Percentiles rank a stretch among this genome's conserved stretches.
These are phyloP conservation scores for Aspergillus heteromorphus DNA, from an alignment of 495 filamentous ascomycete genomes.

Conservation along the genomic window DNA sequence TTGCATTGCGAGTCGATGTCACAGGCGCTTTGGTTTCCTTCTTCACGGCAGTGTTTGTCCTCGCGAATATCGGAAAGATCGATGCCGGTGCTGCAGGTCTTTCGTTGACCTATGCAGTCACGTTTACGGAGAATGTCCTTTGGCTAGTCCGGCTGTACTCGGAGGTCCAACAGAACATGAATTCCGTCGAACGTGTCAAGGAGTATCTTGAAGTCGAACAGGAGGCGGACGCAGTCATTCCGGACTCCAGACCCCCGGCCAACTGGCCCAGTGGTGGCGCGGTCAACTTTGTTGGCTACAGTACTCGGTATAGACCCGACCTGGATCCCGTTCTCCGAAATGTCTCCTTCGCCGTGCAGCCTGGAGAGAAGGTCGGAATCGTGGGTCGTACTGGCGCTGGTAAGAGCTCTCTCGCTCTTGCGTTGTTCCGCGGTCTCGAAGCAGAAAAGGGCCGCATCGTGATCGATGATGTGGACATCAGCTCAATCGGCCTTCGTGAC, in stretches of 20 bases:
- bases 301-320: slow-evolving; percentile 82
- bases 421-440: slow-evolving; percentile 95
- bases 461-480: slow-evolving; percentile 87
- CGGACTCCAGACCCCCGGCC: slow-evolving; percentile 66
- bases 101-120: slow-evolving; percentile 95
- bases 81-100: slow-evolving; percentile 93
- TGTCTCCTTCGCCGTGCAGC: slow-evolving; percentile 78
- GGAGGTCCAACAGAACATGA: slow-evolving; percentile 98
- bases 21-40: slow-evolving; percentile 90
- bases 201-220: slow-evolving; percentile 97
- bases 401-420: slow-evolving; percentile 92
- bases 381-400: slow-evolving; percentile 95
- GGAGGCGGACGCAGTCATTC: slow-evolving; percentile 74
- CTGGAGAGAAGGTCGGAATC: slow-evolving; percentile 91
- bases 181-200: slow-evolving; percentile 95
- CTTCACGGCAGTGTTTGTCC: slow-evolving; percentile 88
- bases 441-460: slow-evolving; percentile 85
- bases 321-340: slow-evolving; percentile 79
- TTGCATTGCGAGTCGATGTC: slow-evolving; percentile 86
- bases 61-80: slow-evolving; percentile 74
- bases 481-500: slow-evolving; percentile 82
- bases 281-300: slow-evolving; percentile 83
- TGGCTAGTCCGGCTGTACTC: slow-evolving; percentile 97
- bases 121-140: slow-evolving; percentile 93
- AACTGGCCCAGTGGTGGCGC: slow-evolving; percentile 84